A percentile compares a stretch with the other conserved stretches of the same genome.
These are phyloP conservation scores for Bonia amplexicaulis DNA, from an alignment of 176 grass and related monocot genomes.

Conservation along the genomic window DNA sequence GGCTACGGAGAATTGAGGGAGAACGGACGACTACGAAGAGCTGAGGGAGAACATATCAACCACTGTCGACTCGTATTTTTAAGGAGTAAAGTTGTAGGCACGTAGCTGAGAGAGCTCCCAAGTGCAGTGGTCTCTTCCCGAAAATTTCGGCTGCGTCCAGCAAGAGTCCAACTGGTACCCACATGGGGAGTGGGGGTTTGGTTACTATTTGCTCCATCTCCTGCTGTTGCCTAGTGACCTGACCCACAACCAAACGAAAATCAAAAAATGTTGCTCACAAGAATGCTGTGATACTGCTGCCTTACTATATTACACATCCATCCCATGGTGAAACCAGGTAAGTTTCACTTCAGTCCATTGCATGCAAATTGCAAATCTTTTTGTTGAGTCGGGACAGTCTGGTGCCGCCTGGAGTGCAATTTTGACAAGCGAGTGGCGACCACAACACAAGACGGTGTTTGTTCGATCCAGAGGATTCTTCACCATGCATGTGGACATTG, in stretches of 20 bases:
- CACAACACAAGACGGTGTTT: not conserved
- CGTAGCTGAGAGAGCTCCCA: constrained; percentile 8
- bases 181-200: constrained; percentile 47
- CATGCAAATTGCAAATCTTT: not conserved
- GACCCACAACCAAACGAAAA: not conserved
- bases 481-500: not conserved
- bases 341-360: no score
- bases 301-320: no score
- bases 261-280: not conserved
- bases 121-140: constrained; percentile 33
- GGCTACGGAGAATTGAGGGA: no score
- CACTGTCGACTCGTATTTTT: no score
- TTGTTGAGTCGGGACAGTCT: not conserved
- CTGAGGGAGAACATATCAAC: no score
- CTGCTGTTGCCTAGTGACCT: constrained; percentile 14
- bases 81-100: no score
- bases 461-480: not conserved
- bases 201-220: constrained; percentile 21
- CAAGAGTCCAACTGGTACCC: constrained; percentile 45
- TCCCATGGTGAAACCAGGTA: no score
- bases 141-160: constrained; percentile 46
- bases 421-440: not conserved
- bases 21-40: no score
- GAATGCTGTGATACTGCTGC: no score
- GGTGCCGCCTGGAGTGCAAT: not conserved